Evolutionary conservation across 345 rosid genomes (phyloP), one percentile per base, ranked within the genome.

Genomic region (Pistacia integerrima): DNA sequence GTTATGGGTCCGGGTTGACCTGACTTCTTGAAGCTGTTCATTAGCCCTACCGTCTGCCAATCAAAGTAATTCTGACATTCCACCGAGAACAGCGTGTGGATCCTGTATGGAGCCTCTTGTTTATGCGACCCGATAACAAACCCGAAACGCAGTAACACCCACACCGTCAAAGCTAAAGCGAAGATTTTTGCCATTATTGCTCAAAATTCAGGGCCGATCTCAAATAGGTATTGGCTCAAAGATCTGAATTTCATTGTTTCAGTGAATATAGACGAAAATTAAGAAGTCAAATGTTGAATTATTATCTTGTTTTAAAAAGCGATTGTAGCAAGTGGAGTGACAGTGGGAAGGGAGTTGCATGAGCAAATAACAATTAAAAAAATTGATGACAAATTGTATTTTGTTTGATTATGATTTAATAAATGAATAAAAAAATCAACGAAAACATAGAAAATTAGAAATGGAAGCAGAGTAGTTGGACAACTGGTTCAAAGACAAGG

Each of bases 31-130:
- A 90, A 96, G 88, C 98, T 91, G 83, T 88, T 90, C 90, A 96
- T 82, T 44, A 96, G 83, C 67, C 98, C 99, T 72, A 94, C 99
- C 55, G 97, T 94, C 82, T 96, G 94, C 99, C 99, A 96, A 84
- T 96, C 99, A 72, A 96, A 96, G 87, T 94, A 96, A 72, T 91
- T 78, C 83, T 91, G 96, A 80, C 99, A 92, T 85, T 94, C 98
- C 82, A 97, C 98, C 25, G 97, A 94, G 88, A 97, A 97, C 77
- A 94, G 83, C 57, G 99, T 93, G 69, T 96, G 99, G 85, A 94
- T 89, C 94, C 98, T 88, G 76, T 89, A 84, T 18, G 97, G 94
- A 28, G 89, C 87, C 76, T 86, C 64, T 69, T 83, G 72, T 72
- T 63, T 74, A 68, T 70, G 79, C 78, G 63, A 57, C 79, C 87